Evolutionary conservation across 2,329 filamentous ascomycete species (phyloP).

Genomic region (Hymenoscyphus salicellus): DNA sequence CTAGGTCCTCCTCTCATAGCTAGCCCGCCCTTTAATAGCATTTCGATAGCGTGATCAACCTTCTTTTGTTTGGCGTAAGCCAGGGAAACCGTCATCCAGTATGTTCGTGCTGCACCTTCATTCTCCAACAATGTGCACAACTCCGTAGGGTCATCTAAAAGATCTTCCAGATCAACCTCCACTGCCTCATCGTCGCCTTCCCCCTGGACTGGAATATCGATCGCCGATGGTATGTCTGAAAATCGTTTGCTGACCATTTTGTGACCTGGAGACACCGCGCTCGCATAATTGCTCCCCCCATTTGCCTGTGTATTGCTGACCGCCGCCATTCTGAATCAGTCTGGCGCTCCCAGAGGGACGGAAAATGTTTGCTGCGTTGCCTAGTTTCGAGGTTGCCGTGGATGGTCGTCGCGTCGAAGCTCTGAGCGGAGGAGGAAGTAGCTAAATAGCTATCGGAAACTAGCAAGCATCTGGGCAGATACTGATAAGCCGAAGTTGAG

Average conservation of each 20-base stretch:
- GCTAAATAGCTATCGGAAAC: constrained; percentile 4
- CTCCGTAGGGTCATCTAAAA: constrained; percentile 91
- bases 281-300: constrained; percentile 30
- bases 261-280: constrained; percentile 19
- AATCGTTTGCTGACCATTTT: constrained; percentile 47
- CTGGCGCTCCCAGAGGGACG: constrained; percentile 1
- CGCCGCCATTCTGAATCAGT: constrained; percentile 26
- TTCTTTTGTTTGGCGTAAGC: constrained; percentile 96
- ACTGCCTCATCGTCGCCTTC: constrained; percentile 70
- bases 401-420: constrained; percentile 16
- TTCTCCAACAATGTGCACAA: constrained; percentile 93
- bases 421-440: constrained; percentile 9
- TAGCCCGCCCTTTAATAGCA: constrained; percentile 62
- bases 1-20: constrained; percentile 60
- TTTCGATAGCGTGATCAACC: constrained; percentile 77
- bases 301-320: constrained; percentile 27
- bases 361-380: neutral
- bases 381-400: neutral
- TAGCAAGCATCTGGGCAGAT: constrained; percentile 17
- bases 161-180: constrained; percentile 87
- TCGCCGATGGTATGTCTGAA: constrained; percentile 61
- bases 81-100: constrained; percentile 97
- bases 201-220: constrained; percentile 64
- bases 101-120: constrained; percentile 83
- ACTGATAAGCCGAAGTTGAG: neutral